phyloP scores from a whole-genome alignment of 345 rosid species.

The Brassica incana region DNA sequence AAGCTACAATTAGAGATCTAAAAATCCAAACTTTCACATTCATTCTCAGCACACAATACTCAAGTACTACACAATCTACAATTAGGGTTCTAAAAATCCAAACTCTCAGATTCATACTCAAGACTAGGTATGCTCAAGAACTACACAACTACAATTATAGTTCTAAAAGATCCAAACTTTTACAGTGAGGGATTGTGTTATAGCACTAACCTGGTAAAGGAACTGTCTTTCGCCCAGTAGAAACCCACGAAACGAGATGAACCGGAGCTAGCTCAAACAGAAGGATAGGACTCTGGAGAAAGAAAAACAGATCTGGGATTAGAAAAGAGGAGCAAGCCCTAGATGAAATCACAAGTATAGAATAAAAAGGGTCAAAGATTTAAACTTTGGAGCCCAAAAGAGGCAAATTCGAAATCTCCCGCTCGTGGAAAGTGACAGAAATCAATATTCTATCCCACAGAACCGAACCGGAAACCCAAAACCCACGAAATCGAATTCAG shows the following conservation, averaged over 20 bases:
- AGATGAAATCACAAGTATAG: not conserved
- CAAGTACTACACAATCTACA: not conserved
- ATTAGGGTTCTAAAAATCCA: not conserved
- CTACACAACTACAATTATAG: not conserved
- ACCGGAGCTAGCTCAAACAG: conserved; percentile 14
- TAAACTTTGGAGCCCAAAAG: conserved; percentile 38
- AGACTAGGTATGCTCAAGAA: too few species aligned
- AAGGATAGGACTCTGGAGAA: conserved; percentile 20
- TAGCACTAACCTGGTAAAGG: not conserved
- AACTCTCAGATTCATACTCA: not conserved
- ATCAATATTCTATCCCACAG: conserved; percentile 30
- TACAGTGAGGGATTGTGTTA: not conserved
- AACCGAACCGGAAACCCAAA: conserved; percentile 39
- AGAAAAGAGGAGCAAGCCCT: conserved; percentile 23
- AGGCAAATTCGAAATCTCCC: conserved; percentile 35
- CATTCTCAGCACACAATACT: not conserved
- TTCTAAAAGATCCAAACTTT: not conserved
- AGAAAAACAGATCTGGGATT: conserved; percentile 30
- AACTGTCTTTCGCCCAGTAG: conserved; percentile 11
- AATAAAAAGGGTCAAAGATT: not conserved
- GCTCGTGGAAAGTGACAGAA: conserved; percentile 31
- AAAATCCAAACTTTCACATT: not conserved
- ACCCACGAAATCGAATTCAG: conserved; percentile 32
- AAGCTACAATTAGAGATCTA: not conserved
- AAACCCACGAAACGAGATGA: conserved; percentile 7